Evolutionary conservation across 371 early-diverging fungal genomes (phyloP).

Genomic region (Blakeslea trispora): DNA sequence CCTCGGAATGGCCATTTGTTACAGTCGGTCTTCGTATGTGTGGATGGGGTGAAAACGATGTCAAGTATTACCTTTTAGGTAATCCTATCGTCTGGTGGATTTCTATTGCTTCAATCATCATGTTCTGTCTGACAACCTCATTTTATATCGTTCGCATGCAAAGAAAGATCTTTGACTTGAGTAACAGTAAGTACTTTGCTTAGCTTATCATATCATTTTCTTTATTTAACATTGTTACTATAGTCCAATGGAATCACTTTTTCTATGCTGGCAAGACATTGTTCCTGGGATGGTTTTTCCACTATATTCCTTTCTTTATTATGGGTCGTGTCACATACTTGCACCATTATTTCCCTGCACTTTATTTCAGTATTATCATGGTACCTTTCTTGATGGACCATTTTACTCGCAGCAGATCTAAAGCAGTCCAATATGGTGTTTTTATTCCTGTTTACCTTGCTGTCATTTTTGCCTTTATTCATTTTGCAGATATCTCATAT

Average conservation of each 20-base stretch:
- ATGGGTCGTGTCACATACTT: conserved; percentile 98
- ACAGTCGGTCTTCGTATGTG: conserved; percentile 96
- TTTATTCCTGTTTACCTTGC: conserved; percentile 52
- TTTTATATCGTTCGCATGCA: conserved; percentile 71
- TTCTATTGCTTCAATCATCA: conserved; percentile 67
- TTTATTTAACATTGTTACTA: conserved; percentile 7
- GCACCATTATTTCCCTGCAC: conserved; percentile 99
- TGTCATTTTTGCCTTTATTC: conserved; percentile 63
- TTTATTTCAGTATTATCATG: conserved; percentile 92
- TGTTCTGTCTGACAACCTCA: conserved; percentile 43
- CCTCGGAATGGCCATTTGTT: conserved; percentile 95
- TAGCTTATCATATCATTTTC: too few species aligned
- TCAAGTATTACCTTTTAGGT: conserved; percentile 96
- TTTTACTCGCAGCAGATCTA: conserved; percentile 36
- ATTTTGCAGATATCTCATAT: conserved; percentile 84
- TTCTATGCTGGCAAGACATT: conserved; percentile 70
- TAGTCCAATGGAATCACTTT: conserved; percentile 78
- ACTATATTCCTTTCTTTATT: conserved; percentile 96
- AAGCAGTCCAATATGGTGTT: conserved; percentile 31
- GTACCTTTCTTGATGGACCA: conserved; percentile 77
- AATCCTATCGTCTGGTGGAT: conserved; percentile 98
- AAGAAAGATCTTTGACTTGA: conserved; percentile 69
- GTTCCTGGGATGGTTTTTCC: conserved; percentile 92
- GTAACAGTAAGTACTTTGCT: conserved; percentile 28
- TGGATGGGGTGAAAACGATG: conserved; percentile 88